Evolutionary conservation across 177 flowering plant genomes (phyloP).

Genomic region (Tripterygium wilfordii): DNA sequence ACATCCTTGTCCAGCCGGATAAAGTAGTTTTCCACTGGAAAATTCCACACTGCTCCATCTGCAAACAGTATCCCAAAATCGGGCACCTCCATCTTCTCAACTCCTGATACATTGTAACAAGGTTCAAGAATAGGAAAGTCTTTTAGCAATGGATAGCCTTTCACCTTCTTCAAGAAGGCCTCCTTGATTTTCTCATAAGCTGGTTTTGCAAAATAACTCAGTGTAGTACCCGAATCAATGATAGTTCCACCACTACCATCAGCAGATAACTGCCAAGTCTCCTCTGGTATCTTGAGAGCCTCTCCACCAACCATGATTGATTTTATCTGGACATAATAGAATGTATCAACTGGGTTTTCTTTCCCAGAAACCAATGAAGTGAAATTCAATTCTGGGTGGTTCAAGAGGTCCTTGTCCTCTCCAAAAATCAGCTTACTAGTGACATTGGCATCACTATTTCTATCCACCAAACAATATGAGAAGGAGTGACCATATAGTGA

Average conservation of each 20-base stretch:
- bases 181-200: slow-evolving; percentile 60
- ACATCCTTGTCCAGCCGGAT: slow-evolving; percentile 63
- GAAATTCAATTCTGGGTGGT: slow-evolving; percentile 61
- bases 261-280: slow-evolving; percentile 47
- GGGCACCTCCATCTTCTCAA: slow-evolving; percentile 56
- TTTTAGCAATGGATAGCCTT: slow-evolving; percentile 37
- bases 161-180: slow-evolving; percentile 60
- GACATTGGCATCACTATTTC: slow-evolving; percentile 68
- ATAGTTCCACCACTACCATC: slow-evolving; percentile 84
- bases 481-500: slow-evolving; percentile 80
- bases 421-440: slow-evolving; percentile 89
- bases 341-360: slow-evolving; percentile 70
- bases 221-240: slow-evolving; percentile 89
- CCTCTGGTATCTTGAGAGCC: slow-evolving; percentile 56
- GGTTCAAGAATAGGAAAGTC: slow-evolving; percentile 64
- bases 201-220: slow-evolving; percentile 79
- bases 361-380: slow-evolving; percentile 56
- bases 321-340: slow-evolving; percentile 38
- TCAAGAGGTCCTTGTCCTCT: slow-evolving; percentile 55
- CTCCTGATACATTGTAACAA: slow-evolving; percentile 87
- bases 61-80: slow-evolving; percentile 58
- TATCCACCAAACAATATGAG: slow-evolving; percentile 86
- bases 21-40: slow-evolving; percentile 83
- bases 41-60: slow-evolving; percentile 89
- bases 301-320: slow-evolving; percentile 64